Evolutionary conservation across 257 asterid species (phyloP).

Genomic region (Solanum sitiens): DNA sequence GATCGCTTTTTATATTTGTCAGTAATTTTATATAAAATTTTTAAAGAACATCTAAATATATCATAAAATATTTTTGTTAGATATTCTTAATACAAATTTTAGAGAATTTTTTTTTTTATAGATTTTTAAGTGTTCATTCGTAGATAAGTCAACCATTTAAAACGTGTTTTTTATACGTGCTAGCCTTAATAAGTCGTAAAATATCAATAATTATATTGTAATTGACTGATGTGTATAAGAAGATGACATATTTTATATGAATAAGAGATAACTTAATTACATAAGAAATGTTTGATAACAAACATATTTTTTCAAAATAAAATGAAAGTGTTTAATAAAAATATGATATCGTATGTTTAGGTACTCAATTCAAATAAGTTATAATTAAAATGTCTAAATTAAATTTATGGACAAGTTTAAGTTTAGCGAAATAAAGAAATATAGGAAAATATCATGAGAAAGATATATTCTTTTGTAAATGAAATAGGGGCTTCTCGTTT

Average conservation of each 20-base stretch:
- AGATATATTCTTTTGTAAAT: not conserved
- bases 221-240: too few relatives aligned
- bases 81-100: not conserved
- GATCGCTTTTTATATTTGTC: too few relatives aligned
- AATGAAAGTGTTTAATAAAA: not conserved
- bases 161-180: not conserved
- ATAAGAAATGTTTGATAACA: not conserved
- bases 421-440: not conserved
- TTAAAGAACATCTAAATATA: not conserved
- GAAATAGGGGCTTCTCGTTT: not conserved
- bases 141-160: not conserved
- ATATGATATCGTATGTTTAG: not conserved
- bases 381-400: not conserved
- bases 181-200: not conserved
- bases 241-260: not conserved
- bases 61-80: not conserved
- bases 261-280: not conserved
- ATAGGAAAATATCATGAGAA: not conserved
- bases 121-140: not conserved
- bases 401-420: not conserved
- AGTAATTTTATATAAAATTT: not conserved
- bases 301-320: not conserved
- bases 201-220: too few relatives aligned
- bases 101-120: rapidly evolving
- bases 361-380: not conserved